phyloP scores from a whole-genome alignment of 2,329 filamentous ascomycete genomes.

The Claviceps sp. region DNA sequence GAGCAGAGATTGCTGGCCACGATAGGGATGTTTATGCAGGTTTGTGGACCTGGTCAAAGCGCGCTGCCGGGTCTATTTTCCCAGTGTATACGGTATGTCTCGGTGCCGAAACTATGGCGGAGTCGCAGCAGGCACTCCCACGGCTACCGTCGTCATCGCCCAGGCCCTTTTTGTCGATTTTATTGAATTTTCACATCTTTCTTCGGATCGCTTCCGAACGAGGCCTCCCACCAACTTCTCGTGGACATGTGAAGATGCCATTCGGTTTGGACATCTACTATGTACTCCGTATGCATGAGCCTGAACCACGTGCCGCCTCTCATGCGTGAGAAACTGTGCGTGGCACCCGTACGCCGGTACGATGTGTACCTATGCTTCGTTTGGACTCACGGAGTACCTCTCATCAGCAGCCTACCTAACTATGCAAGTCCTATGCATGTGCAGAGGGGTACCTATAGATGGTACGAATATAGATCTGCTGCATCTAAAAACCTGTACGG shows the following conservation, averaged over 20 bases:
- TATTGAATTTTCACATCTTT: background rate
- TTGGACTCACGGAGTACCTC: background rate
- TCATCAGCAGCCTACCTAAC: too few relatives aligned
- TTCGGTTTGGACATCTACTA: background rate
- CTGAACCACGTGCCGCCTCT: background rate
- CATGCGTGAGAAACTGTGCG: background rate
- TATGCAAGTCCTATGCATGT: too few relatives aligned
- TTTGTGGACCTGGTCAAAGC: too few relatives aligned
- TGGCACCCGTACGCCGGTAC: background rate
- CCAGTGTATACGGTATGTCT: too few relatives aligned
- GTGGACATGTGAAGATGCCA: background rate
- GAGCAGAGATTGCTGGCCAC: too few relatives aligned
- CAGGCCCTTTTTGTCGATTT: background rate
- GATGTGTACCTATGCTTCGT: background rate
- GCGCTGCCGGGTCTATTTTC: too few relatives aligned
- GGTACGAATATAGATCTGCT: background rate
- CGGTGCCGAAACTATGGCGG: background rate
- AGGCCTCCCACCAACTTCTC: constrained; percentile 3
- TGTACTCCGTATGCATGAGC: background rate
- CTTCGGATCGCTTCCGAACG: constrained; percentile 7
- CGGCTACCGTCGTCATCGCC: constrained; percentile 1
- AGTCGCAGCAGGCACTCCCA: background rate
- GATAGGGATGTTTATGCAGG: too few relatives aligned
- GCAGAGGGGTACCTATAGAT: too few relatives aligned
- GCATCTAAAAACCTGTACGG: background rate